These are phyloP conservation scores for Leccinum subrobustum DNA, from an alignment of 1,284 basidiomycete genomes.

Conservation along the genomic window DNA sequence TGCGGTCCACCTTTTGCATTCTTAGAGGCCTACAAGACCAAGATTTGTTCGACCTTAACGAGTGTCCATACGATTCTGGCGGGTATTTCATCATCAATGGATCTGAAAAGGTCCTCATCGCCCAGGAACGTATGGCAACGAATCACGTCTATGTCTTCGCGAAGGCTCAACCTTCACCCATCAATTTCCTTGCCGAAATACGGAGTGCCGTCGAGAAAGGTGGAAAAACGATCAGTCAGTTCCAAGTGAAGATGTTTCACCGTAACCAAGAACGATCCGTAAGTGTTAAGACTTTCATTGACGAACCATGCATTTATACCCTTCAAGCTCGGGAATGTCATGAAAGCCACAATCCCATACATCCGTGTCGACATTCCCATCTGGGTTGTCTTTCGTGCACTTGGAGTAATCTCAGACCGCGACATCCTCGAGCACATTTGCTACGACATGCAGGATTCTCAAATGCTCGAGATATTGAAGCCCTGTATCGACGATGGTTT, in stretches of 20 bases:
- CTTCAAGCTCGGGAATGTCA: constrained; percentile 81
- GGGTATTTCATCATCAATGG: constrained; percentile 99
- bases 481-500: constrained; percentile 99
- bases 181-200: constrained; percentile 96
- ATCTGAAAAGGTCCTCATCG: constrained; percentile 98
- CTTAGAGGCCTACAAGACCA: constrained; percentile 78
- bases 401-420: constrained; percentile 96
- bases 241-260: constrained; percentile 98
- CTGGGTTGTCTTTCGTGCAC: constrained; percentile 97
- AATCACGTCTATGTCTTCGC: constrained; percentile 99
- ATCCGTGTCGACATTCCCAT: constrained; percentile 99
- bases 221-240: constrained; percentile 97
- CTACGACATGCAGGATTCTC: constrained; percentile 94
- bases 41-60: constrained; percentile 88
- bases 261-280: constrained; percentile 85
- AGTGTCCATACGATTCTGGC: constrained; percentile 98
- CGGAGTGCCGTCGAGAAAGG: constrained; percentile 98
- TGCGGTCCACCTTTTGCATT: constrained; percentile 94
- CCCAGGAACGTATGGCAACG: constrained; percentile 98
- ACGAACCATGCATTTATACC: constrained; percentile 4
- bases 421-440: constrained; percentile 99
- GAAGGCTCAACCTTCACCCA: constrained; percentile 94
- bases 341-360: constrained; percentile 97
- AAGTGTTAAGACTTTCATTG: constrained; percentile 32
- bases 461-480: constrained; percentile 98